Evolutionary conservation across 2,329 filamentous ascomycete species (phyloP).

Genomic region (Arthrobotrys conoides): DNA sequence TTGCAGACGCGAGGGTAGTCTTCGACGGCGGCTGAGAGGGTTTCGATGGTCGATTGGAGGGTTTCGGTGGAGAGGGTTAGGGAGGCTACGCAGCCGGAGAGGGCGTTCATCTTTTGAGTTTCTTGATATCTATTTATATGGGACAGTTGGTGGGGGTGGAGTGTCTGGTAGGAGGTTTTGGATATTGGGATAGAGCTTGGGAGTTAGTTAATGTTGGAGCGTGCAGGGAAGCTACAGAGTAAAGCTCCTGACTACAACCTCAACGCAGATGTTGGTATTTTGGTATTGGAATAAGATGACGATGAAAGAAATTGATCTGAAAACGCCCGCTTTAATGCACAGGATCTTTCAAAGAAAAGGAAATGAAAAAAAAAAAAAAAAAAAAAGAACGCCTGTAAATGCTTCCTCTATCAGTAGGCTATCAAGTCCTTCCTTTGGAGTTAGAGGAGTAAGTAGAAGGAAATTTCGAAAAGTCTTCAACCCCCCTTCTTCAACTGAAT

Average conservation of each 20-base stretch:
- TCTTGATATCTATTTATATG: not conserved
- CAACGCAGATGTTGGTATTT: conserved; percentile 11
- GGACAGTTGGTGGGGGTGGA: not conserved
- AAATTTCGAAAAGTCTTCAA: conserved; percentile 33
- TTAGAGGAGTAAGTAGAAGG: too few species aligned
- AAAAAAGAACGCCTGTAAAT: conserved; percentile 22
- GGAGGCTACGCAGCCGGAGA: conserved; percentile 72
- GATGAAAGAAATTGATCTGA: not conserved
- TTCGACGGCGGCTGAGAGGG: conserved; percentile 70
- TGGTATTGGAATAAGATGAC: not conserved
- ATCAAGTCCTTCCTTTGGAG: not conserved
- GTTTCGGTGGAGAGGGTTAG: conserved; percentile 74
- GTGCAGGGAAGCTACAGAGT: too few species aligned
- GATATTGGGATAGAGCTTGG: not conserved
- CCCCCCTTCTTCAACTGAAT: conserved; percentile 71
- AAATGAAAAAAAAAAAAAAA: not conserved
- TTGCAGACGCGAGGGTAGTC: conserved; percentile 72
- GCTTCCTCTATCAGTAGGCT: not conserved
- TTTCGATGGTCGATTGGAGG: conserved; percentile 74
- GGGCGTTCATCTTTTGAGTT: conserved; percentile 62
- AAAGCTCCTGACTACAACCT: not conserved
- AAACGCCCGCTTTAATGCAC: conserved; percentile 5
- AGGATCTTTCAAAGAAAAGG: not conserved
- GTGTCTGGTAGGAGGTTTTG: not conserved
- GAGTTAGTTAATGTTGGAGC: too few species aligned